Evolutionary conservation across 139 green algal species (phyloP), one percentile per base, ranked within the genome.

Genomic region (Chlorella sp.): DNA sequence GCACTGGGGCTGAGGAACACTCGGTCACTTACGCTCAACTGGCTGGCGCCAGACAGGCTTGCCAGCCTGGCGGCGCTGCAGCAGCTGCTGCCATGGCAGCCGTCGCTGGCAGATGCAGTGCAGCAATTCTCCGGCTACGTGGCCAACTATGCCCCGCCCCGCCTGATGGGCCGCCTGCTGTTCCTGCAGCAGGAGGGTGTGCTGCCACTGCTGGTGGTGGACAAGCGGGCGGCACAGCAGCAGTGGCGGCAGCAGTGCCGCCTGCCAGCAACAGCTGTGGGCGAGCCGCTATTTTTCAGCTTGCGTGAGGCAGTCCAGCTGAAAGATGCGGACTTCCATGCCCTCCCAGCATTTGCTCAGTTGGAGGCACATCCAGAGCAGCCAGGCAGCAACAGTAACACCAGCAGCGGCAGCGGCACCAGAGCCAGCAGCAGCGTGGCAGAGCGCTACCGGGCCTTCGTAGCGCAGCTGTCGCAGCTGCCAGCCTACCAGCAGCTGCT

Each of bases 51-150:
- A 34, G 22, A 4, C 40, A 46, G 7, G 40, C 70, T 76, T 32
- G 56, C 40, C 76, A 82, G 58, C 76, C 76, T 67, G 76, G 36
- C 54, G 76, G 76, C 76, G 38, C 56, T 82, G 56, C 56, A 81
- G 76, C 76, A 54, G 22, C 48, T n/a, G 36, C 54, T 82, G 76
- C 76, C 38, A 11, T 51, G 62, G 36, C 32, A 51, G 38, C 54
- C 51, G 22, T 54, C 56, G 0, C 24, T 56, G 4, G 38, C 54
- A 19, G 34, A 48, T 38, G 76, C 51, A 28, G 48, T 70, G 22
- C 34, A 82, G 56, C 22, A 30, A 17, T 54, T 30, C 30, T 14
- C 46, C 28, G 1, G 54, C 24, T 82, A 82, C 4, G 1, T 56
- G 0, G 56, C 6, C 16, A 51, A 40, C 38, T 20, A 11, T 6